Percentiles rank a stretch among this genome's conserved stretches.
phyloP scores from a whole-genome alignment of 2,329 filamentous ascomycete genomes.

The Gremmenia infestans region DNA sequence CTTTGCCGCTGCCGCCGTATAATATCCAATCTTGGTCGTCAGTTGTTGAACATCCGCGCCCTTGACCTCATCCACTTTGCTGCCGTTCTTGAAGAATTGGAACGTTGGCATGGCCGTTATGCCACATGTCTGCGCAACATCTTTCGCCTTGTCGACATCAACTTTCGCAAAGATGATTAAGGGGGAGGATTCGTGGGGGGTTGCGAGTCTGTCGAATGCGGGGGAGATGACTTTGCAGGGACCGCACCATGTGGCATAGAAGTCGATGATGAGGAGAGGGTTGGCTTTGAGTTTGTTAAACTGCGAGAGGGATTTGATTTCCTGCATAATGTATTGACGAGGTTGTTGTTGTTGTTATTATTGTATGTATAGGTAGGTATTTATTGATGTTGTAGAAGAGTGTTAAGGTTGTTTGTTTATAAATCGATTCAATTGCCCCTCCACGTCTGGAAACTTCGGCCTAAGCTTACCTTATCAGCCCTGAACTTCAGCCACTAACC shows the following conservation, averaged over 20 bases:
- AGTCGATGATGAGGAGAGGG: conserved; percentile 27
- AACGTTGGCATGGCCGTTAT: conserved; percentile 92
- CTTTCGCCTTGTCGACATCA: conserved; percentile 76
- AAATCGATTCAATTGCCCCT: too few species aligned
- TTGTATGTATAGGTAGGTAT: too few species aligned
- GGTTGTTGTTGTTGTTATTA: neutral
- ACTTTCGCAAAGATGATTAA: conserved; percentile 85
- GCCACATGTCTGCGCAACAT: conserved; percentile 68
- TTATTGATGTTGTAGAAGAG: too few species aligned
- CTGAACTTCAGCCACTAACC: too few species aligned
- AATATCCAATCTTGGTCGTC: conserved; percentile 37
- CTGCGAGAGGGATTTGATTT: conserved; percentile 28
- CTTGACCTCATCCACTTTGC: conserved; percentile 67
- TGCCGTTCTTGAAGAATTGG: conserved; percentile 75
- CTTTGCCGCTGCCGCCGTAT: conserved; percentile 20
- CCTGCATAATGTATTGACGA: conserved; percentile 19
- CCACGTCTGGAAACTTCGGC: too few species aligned
- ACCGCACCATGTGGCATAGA: conserved; percentile 91
- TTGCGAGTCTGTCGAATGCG: conserved; percentile 75
- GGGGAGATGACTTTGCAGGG: conserved; percentile 90
- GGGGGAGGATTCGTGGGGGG: conserved; percentile 69
- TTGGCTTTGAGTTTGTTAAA: conserved; percentile 26
- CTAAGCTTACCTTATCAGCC: too few species aligned
- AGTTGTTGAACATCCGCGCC: conserved; percentile 78
- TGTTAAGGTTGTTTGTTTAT: too few species aligned